phyloP scores from a whole-genome alignment of 495 filamentous ascomycete genomes.

The Eremomyces bilateralis region DNA sequence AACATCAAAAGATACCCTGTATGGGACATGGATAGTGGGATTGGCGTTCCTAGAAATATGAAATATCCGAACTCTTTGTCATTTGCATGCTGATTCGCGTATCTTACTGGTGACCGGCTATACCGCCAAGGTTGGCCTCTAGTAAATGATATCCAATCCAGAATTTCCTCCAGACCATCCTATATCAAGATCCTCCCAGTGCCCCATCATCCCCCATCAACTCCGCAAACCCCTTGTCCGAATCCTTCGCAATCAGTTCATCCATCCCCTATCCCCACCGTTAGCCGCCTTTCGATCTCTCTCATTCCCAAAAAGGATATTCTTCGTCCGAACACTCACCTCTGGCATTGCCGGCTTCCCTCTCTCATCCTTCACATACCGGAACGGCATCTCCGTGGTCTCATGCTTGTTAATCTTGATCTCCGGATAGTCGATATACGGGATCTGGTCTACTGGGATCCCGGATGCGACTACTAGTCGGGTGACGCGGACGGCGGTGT shows the following conservation, averaged over 20 bases:
- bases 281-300: slow-evolving; percentile 2
- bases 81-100: no score
- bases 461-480: slow-evolving; percentile 63
- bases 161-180: no score
- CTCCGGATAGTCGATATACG: slow-evolving; percentile 72
- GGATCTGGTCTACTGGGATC: slow-evolving; percentile 31
- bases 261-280: slow-evolving; percentile 53
- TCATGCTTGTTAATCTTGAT: slow-evolving; percentile 77
- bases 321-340: slow-evolving; percentile 30
- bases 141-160: no score
- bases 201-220: slow-evolving; percentile 61
- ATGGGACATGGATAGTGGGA: no score
- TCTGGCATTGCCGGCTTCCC: slow-evolving; percentile 76
- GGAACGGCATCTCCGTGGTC: slow-evolving; percentile 90
- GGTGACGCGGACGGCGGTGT: slow-evolving; percentile 87
- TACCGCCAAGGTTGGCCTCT: no score
- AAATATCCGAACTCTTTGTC: no score
- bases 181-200: no score
- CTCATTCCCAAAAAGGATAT: background rate
- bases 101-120: no score
- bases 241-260: slow-evolving; percentile 79
- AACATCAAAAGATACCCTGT: no score
- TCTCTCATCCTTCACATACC: slow-evolving; percentile 59
- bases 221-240: slow-evolving; percentile 77
- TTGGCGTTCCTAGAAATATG: no score